phyloP scores from a whole-genome alignment of 257 asterid genomes.

The Nicotiana tabacum region DNA sequence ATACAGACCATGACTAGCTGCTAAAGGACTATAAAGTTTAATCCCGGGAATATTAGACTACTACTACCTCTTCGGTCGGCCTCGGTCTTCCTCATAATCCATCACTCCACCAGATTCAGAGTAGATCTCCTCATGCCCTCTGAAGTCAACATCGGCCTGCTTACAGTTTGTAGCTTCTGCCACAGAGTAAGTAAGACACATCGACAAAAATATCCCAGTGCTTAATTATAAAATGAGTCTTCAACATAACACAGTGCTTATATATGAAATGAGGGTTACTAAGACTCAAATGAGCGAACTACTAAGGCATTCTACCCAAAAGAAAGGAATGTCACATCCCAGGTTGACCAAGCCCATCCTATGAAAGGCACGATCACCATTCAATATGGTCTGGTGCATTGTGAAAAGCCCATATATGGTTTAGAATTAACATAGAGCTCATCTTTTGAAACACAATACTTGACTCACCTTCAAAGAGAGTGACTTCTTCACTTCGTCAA shows the following conservation, averaged over 20 bases:
- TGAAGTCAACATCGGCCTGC: constrained; percentile 79
- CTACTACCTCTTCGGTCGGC: constrained; percentile 83
- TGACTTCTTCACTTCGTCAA: constrained; percentile 75
- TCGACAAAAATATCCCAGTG: constrained; percentile 63
- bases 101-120: constrained; percentile 95
- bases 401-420: neutral
- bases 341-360: neutral
- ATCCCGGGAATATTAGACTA: neutral
- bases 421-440: neutral
- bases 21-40: constrained; percentile 11
- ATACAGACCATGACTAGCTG: constrained; percentile 11
- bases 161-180: constrained; percentile 93
- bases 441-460: constrained; percentile 15
- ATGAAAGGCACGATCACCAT: neutral
- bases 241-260: neutral
- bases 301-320: neutral
- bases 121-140: constrained; percentile 86
- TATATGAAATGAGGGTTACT: neutral
- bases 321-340: neutral
- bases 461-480: constrained; percentile 71
- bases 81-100: constrained; percentile 89
- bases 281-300: neutral
- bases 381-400: neutral
- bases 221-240: constrained; percentile 26
- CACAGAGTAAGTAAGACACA: constrained; percentile 90